These are phyloP conservation scores for Penicillium pulvis DNA, from an alignment of 495 filamentous ascomycete species.

Conservation along the genomic window DNA sequence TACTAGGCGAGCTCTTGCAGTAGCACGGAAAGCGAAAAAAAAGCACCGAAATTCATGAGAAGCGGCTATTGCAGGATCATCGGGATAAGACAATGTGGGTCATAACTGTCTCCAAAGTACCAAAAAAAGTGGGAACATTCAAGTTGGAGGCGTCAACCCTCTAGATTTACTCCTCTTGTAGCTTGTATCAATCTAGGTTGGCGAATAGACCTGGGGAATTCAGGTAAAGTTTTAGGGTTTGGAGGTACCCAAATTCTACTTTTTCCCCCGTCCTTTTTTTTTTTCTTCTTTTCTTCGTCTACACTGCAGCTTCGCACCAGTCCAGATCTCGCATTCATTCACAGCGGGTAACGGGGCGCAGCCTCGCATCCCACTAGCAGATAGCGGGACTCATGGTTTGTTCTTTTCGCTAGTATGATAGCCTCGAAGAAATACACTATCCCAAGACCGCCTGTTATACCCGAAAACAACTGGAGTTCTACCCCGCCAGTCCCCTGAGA, in stretches of 20 bases:
- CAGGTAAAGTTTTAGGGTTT: neutral
- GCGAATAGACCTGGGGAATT: slow-evolving; percentile 2
- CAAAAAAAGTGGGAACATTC: neutral
- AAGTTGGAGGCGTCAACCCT: neutral
- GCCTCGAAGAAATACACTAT: slow-evolving; percentile 17
- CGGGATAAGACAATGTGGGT: neutral
- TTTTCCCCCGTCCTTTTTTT: neutral
- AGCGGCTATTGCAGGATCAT: neutral
- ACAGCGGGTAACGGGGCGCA: slow-evolving; percentile 12
- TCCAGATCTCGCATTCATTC: slow-evolving; percentile 3
- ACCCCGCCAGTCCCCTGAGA: slow-evolving; percentile 24
- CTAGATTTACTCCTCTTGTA: neutral
- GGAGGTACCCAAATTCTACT: neutral
- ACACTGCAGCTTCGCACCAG: neutral
- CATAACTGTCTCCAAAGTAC: neutral
- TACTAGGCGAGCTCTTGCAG: neutral
- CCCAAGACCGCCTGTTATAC: neutral
- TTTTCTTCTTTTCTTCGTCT: slow-evolving; percentile 3
- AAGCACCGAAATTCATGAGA: neutral
- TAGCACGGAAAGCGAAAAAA: neutral
- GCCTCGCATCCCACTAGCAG: slow-evolving; percentile 19
- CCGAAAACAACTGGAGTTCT: slow-evolving; percentile 12
- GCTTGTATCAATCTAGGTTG: slow-evolving; percentile 9
- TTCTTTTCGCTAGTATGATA: slow-evolving; percentile 8
- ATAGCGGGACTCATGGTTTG: slow-evolving; percentile 20